Evolutionary conservation across 768 basidiomycete species (phyloP), one percentile per base, ranked within the genome.

Genomic region (Rhodosporidiobolus sp.): DNA sequence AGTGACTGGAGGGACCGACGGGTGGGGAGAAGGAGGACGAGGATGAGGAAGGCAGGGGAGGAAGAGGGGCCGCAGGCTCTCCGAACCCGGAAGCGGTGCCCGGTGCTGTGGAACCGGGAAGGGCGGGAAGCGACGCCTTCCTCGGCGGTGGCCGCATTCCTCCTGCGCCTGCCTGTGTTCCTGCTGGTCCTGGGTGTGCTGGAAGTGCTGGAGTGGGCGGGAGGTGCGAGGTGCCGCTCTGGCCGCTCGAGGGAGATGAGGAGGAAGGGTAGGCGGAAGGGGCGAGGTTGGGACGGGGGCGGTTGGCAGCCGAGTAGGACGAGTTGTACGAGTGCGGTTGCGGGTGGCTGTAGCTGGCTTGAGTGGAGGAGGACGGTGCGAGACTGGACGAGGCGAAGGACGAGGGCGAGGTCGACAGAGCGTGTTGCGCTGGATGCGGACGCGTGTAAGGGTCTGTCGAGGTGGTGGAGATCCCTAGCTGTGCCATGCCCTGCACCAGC

Each of bases 11-110:
- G 4, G 30, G 34, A 35, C 10, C 35, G 57, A n/a, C 26, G 53
- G 38, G 53, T 19, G 58, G 59, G 16, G 57, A 52, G n/a, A 49
- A 63, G 46, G 63, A 59, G 52, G 38, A 55, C 45, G 69, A 70
- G 24, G 58, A n/a, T 0, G 69, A 65, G 10, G 63, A 26, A 22
- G 69, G 64, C 12, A 70, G 35, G 8, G 59, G 50, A 24, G 69
- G 69, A 1, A 69, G 60, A 3, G 60, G 38, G 35, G 35, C 35
- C n/a, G 50, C 50, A 26, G 50, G n/a, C 38, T 43, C 38, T 11
- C 6, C 22, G 8, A 28, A 52, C 50, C 17, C 8, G 49, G 14
- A 7, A 8, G 11, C 50, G 50, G 20, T 28, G 50, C 14, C 38
- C 38, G 38, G 7, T 43, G 38, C 38, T 14, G 8, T 43, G 38